Base-by-base conservation (phyloP, 2,329 filamentous ascomycete genomes). In the Colletotrichum karsti region DNA sequence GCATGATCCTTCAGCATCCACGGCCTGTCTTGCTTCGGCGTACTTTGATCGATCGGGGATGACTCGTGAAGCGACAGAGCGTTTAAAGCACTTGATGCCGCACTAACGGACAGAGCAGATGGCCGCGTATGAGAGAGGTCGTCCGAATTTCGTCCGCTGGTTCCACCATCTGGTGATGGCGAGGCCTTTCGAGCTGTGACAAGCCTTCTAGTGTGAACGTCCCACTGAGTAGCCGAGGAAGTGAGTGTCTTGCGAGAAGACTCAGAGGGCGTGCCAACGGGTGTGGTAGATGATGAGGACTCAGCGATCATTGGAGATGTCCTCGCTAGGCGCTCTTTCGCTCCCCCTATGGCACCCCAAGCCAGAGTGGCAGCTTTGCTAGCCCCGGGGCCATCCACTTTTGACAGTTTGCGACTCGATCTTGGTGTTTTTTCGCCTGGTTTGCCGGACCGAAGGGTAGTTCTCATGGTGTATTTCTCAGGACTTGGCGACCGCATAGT, bases 311-410 rank as follows among this genome's bases (percentile, higher is more conserved):
- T 70, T 24, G 73, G 71, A 30, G 73, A 54, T 41, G 72, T 67
- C 64, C 75, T 76, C 48, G 72, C 44, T 62, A 73, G 66, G 48
- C 77, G 78, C 28, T 85, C 82, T 69, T 76, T 78, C 5, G 81
- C 77, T 12, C 80, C 78, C 10, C 80, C 79, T 13, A 87, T 75
- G 18, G 81, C 80, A 59, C 77, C 83, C 89, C 90, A 92, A 33
- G 90, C 90, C 58, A 91, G 74, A 3, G 87, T 88, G 26, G 90
- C 90, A 42, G 90, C 90, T 74, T 89, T 90, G 76, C 85, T 91
- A 12, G 89, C 85, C 1, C 88, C 85, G 61, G 88, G 88, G 37
- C 78, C 77, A 18, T 78, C 77, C 61, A 79, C 74, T 65, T 79
- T 85, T 9, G 81, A 75, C 33, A 82, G 75, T 55, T 82, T 82